phyloP scores from a whole-genome alignment of 345 rosid species.

The Acer negundo region DNA sequence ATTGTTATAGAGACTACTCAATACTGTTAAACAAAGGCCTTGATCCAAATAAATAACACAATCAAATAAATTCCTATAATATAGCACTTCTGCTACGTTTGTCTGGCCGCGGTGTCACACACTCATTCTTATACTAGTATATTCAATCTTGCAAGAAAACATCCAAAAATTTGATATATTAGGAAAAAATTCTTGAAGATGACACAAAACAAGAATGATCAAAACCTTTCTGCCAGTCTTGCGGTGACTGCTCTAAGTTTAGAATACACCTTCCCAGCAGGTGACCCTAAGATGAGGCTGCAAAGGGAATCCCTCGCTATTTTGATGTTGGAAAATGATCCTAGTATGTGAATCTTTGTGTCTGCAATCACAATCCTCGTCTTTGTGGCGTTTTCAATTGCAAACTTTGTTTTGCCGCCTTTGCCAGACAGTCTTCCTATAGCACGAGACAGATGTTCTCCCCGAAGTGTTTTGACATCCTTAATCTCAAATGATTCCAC shows the following conservation, averaged over 20 bases:
- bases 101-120: not conserved
- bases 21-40: not conserved
- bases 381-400: constrained; percentile 81
- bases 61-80: not conserved
- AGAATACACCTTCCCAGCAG: constrained; percentile 65
- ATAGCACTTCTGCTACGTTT: not conserved
- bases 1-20: not conserved
- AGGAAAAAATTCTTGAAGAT: not conserved
- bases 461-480: constrained; percentile 79
- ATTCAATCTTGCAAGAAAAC: not conserved
- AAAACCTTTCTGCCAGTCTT: constrained; percentile 46
- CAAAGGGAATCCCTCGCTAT: constrained; percentile 79
- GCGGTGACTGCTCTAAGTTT: constrained; percentile 42
- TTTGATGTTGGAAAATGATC: constrained; percentile 77
- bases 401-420: constrained; percentile 85
- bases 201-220: not conserved
- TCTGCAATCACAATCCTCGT: constrained; percentile 85
- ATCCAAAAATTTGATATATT: not conserved
- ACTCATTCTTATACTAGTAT: not conserved
- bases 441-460: constrained; percentile 84
- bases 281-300: constrained; percentile 82
- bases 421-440: constrained; percentile 83
- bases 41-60: not conserved
- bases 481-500: constrained; percentile 86
- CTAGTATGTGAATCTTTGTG: constrained; percentile 73